Percentiles rank a stretch among this genome's conserved stretches.
Evolutionary conservation across 176 grass and related monocot genomes (phyloP).

Genomic region (Cenchrus americanus): DNA sequence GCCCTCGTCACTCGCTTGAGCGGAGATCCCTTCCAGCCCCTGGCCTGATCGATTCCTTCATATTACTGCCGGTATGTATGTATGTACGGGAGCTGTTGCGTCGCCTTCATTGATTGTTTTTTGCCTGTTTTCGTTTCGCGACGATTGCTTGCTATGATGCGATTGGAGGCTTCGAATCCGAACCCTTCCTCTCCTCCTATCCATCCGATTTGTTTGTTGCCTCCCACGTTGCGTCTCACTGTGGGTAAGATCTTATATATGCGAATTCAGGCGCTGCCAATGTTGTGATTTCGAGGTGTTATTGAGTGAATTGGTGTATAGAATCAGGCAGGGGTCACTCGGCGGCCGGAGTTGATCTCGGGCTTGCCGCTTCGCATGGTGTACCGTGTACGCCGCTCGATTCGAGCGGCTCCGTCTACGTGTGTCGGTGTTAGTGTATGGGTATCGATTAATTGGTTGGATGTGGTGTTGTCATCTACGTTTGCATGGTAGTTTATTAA

Average conservation of each 20-base stretch:
- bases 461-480: constrained; percentile 17
- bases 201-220: not conserved
- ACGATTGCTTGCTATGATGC: too few species aligned
- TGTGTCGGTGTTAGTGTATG: not conserved
- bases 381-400: not conserved
- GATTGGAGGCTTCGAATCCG: not conserved
- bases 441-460: constrained; percentile 18
- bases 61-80: not conserved
- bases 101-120: not conserved
- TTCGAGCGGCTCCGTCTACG: not conserved
- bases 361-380: not conserved
- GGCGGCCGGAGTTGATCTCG: not conserved
- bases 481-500: too few species aligned
- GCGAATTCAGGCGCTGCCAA: not conserved
- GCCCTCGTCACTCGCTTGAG: not conserved
- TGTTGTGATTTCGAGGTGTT: not conserved
- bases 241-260: not conserved
- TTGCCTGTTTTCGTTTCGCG: not conserved
- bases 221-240: not conserved
- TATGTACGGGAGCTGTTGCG: not conserved
- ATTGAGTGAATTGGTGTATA: not conserved
- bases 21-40: not conserved
- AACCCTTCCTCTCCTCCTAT: not conserved
- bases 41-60: not conserved
- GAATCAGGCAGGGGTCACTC: not conserved